Percentiles rank a stretch among this genome's conserved stretches.
These are phyloP conservation scores for Pleoardoris graminearum DNA, from an alignment of 2,329 filamentous ascomycete genomes.

Conservation along the genomic window DNA sequence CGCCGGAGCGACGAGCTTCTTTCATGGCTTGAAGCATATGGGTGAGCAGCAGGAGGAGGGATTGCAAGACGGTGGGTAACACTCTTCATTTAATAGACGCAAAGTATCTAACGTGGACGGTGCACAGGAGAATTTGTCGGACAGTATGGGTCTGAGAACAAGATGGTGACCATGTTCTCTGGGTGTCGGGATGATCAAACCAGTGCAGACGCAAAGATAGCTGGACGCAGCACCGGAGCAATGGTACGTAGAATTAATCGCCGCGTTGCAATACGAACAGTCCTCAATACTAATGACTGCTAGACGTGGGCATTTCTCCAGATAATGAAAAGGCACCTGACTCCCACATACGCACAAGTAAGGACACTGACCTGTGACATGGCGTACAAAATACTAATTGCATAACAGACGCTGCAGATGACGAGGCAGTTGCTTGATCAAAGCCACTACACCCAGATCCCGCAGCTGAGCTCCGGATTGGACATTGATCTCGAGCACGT, in stretches of 20 bases:
- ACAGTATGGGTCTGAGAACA: conserved; percentile 52
- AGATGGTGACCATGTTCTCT: conserved; percentile 56
- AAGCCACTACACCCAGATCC: conserved; percentile 50
- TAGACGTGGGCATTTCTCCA: conserved; percentile 53
- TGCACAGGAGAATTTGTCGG: conserved; percentile 39
- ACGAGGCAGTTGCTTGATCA: conserved; percentile 46
- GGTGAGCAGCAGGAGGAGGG: conserved; percentile 51
- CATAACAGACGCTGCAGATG: conserved; percentile 41
- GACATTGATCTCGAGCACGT: conserved; percentile 48
- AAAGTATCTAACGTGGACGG: not conserved
- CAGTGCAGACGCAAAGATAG: conserved; percentile 53
- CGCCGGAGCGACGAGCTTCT: conserved; percentile 59
- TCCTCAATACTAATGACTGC: not conserved
- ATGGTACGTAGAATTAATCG: conserved; percentile 35
- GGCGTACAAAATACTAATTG: not conserved
- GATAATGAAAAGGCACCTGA: conserved; percentile 44
- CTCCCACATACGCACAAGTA: conserved; percentile 48
- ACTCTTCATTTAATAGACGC: too few species aligned
- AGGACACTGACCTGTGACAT: conserved; percentile 11
- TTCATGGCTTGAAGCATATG: conserved; percentile 55
- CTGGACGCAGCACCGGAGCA: conserved; percentile 49
- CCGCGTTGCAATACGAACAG: too few species aligned
- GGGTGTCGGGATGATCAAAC: conserved; percentile 58
- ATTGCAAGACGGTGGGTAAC: conserved; percentile 29
- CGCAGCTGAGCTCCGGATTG: conserved; percentile 49